Conservation (phyloP, 352 stramenopile genomes). For the Thraustotheca clavata region DNA sequence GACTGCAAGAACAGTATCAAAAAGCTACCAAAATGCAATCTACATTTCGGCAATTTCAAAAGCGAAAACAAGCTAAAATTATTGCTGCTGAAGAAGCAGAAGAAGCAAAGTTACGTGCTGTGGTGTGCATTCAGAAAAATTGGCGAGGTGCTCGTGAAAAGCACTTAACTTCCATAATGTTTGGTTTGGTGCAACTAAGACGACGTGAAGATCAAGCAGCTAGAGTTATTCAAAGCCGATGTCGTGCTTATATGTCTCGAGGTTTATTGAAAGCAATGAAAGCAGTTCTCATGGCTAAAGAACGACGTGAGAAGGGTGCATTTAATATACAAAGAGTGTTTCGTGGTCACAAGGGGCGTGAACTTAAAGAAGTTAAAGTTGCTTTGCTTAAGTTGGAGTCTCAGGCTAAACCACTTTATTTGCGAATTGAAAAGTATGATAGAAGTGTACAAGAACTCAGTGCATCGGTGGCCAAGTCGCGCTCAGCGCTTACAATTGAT, state of each 20-base stretch:
- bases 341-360: constrained; percentile 70
- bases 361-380: constrained; percentile 51
- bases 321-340: constrained; percentile 65
- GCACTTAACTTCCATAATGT: constrained; percentile 56
- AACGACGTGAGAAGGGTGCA: constrained; percentile 34
- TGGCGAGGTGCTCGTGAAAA: constrained; percentile 72
- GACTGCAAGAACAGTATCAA: constrained; percentile 37
- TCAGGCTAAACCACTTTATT: constrained; percentile 63
- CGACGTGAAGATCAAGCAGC: constrained; percentile 48
- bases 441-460: constrained; percentile 37
- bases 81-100: constrained; percentile 35
- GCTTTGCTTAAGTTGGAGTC: constrained; percentile 64
- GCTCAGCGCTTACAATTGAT: constrained; percentile 32
- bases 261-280: constrained; percentile 57
- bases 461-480: constrained; percentile 37
- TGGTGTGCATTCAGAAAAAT: constrained; percentile 63
- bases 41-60: constrained; percentile 52
- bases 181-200: constrained; percentile 59
- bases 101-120: constrained; percentile 38
- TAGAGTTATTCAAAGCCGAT: constrained; percentile 47
- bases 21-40: constrained; percentile 55
- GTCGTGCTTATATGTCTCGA: constrained; percentile 46
- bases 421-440: constrained; percentile 39
- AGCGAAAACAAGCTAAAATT: constrained; percentile 32
- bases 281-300: constrained; percentile 36